Conservation (phyloP, 2,329 filamentous ascomycete genomes). For the Neoscytalidium dimidiatum region DNA sequence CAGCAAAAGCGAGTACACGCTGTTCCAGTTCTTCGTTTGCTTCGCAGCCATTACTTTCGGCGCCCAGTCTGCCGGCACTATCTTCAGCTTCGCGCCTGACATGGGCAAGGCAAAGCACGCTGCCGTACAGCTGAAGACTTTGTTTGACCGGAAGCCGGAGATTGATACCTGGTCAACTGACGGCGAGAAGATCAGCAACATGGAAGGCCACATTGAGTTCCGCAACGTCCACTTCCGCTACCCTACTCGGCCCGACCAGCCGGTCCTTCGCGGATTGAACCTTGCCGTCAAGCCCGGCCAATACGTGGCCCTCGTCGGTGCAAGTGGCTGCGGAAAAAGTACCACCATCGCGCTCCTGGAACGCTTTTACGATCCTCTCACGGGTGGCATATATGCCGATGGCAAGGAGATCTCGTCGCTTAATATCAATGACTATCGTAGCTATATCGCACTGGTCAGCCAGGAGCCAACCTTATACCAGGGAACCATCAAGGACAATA, state of each 20-base stretch:
- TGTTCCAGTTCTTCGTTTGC: constrained; percentile 91
- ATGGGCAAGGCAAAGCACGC: constrained; percentile 92
- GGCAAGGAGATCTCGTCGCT: constrained; percentile 76
- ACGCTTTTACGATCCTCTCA: constrained; percentile 84
- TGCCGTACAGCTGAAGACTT: constrained; percentile 71
- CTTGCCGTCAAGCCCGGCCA: constrained; percentile 72
- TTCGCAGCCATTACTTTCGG: constrained; percentile 89
- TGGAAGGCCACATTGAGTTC: constrained; percentile 82
- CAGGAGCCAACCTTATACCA: constrained; percentile 96
- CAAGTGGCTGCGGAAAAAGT: constrained; percentile 86
- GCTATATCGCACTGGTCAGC: constrained; percentile 80
- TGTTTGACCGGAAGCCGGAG: constrained; percentile 76
- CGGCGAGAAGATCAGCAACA: constrained; percentile 61
- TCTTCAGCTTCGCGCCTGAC: constrained; percentile 87
- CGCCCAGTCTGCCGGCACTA: constrained; percentile 84
- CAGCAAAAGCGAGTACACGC: constrained; percentile 65
- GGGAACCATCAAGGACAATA: constrained; percentile 87
- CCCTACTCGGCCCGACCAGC: constrained; percentile 82
- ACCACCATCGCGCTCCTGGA: constrained; percentile 87
- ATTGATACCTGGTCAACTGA: constrained; percentile 80
- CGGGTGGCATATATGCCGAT: constrained; percentile 78
- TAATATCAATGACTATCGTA: constrained; percentile 71
- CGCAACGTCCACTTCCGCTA: constrained; percentile 93
- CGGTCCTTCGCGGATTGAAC: constrained; percentile 83
- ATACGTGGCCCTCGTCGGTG: constrained; percentile 84